Base-by-base conservation (phyloP, 495 filamentous ascomycete genomes). In the Hypoxylon intermedium region DNA sequence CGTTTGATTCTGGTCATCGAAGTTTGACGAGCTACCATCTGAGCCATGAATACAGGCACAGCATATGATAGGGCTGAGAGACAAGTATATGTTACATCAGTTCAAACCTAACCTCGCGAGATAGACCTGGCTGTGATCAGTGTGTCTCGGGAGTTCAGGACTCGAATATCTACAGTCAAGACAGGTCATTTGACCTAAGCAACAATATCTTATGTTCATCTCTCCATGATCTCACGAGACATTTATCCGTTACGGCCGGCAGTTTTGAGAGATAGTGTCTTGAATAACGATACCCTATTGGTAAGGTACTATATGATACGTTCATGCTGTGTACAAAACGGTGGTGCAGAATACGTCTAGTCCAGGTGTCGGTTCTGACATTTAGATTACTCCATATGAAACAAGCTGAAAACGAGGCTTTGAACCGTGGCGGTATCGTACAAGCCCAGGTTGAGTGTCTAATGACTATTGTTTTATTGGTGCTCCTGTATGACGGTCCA, bases 311-410 rank as follows among this genome's bases (percentile, higher is more conserved):
- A 7, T 58, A 6, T 21, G 20, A 3, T 46, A 5, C 9, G 2
- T 38, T 38, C 11, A 47, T 53, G 42, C 16, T 19, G 52, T 63
- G 42, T 57, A 55, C 54, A 54, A 47, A 70, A 67, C 53, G 57
- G 60, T 70, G 1, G 60, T 65, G 64, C 67, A 70, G 60, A 48
- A 42, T 56, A 57, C 50, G 52, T 64, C 59, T 47, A 43, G 21
- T 45, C 50, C 60, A 55, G 53, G 20, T 37, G 21, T 13, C 6
- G 15, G 38, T 19, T 15, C 16, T n/a, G 19, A n/a, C 21, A 6
- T 62, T 21, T 47, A 7, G 36, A 45, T 42, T 41, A 45, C 21
- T 42, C 30, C 34, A 20, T 36, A n/a, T 12, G 26, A 28, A 18
- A 49, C 12, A 4, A 59, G 45, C 63, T 53, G 58, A 49, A 57